These are phyloP conservation scores for Oehlia diaphana DNA, from an alignment of 192 early-diverging fungal genomes.

Conservation along the genomic window DNA sequence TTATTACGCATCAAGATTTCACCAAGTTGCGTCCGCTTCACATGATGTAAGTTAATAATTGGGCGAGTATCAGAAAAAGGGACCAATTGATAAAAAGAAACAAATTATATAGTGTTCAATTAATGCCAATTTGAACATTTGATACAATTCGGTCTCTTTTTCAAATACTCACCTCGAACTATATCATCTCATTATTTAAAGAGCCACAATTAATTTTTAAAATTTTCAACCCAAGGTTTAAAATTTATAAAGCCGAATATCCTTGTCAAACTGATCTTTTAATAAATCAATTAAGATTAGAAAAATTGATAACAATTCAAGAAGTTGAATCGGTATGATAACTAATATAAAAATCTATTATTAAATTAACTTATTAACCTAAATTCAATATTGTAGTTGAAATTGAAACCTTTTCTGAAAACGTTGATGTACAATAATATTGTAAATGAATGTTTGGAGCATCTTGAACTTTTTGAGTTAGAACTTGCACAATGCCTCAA, in stretches of 20 bases:
- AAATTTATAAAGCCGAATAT: conserved; percentile 7
- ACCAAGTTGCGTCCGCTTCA: background rate
- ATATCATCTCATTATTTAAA: background rate
- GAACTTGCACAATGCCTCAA: background rate
- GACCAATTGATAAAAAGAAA: too few species aligned
- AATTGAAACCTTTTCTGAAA: background rate
- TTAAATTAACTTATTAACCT: background rate
- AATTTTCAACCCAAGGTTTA: background rate
- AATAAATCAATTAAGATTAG: conserved; percentile 7
- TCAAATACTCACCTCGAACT: background rate
- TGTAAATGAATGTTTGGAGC: background rate
- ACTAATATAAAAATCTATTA: too few species aligned
- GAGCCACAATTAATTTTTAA: too few species aligned
- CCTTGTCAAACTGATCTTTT: background rate
- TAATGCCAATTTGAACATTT: too few species aligned
- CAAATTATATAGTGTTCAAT: too few species aligned
- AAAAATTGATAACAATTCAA: background rate
- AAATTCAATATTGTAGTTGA: background rate
- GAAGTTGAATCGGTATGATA: conserved; percentile 6
- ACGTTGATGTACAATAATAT: conserved; percentile 10
- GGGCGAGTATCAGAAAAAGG: too few species aligned
- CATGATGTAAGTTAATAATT: background rate
- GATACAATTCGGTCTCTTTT: too few species aligned
- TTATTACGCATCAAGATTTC: background rate
- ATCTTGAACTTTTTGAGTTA: background rate